Evolutionary conservation across 2,329 filamentous ascomycete genomes (phyloP).

Genomic region (Colletotrichum sp.): DNA sequence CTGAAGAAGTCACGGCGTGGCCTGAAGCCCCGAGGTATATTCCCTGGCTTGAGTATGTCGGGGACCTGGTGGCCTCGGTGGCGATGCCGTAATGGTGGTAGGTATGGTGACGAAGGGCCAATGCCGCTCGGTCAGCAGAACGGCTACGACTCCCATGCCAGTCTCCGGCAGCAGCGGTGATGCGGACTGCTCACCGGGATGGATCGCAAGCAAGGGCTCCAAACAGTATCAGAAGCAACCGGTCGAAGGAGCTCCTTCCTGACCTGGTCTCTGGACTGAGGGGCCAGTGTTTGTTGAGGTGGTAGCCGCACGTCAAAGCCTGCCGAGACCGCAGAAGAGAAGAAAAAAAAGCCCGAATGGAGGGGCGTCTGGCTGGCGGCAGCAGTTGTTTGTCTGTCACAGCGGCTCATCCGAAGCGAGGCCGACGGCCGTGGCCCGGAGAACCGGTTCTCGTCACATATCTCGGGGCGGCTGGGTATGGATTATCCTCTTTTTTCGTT

Average conservation of each 20-base stretch:
- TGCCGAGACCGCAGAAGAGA: neutral
- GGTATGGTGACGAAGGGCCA: neutral
- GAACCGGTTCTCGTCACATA: constrained; percentile 11
- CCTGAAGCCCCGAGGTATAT: neutral
- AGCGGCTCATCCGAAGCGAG: neutral
- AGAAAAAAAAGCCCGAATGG: neutral
- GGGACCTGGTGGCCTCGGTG: neutral
- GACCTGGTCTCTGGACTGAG: neutral
- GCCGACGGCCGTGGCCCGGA: neutral
- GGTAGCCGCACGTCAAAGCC: neutral
- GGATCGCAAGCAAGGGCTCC: neutral
- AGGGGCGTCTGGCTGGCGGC: neutral
- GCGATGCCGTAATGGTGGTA: neutral
- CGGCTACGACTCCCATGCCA: neutral
- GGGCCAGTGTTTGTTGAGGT: neutral
- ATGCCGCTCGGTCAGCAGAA: neutral
- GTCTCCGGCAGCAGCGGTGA: neutral
- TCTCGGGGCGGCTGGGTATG: neutral
- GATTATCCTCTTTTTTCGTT: neutral
- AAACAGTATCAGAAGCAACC: neutral
- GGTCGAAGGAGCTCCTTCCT: neutral
- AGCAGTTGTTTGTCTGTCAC: neutral
- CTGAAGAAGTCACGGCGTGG: neutral
- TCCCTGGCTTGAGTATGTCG: neutral
- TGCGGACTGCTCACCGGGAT: neutral